phyloP scores from a whole-genome alignment of 2,329 filamentous ascomycete species.

The Fusarium nanum region DNA sequence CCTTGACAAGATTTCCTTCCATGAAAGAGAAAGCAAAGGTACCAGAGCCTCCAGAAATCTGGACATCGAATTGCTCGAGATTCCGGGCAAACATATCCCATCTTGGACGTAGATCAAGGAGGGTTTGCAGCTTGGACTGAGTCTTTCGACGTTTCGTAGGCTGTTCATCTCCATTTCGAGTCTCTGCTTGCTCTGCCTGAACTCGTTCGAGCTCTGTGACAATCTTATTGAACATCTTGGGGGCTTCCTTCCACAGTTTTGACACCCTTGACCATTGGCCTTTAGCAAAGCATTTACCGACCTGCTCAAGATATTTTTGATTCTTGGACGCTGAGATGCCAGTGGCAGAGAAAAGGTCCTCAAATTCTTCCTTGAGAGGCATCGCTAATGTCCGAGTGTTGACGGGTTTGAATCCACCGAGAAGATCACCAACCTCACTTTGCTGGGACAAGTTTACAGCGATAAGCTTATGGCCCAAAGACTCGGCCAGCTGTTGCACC shows the following conservation, averaged over 20 bases:
- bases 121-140: constrained; percentile 73
- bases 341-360: constrained; percentile 86
- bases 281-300: constrained; percentile 82
- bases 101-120: constrained; percentile 68
- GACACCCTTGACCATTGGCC: constrained; percentile 89
- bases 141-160: constrained; percentile 78
- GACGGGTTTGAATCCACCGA: constrained; percentile 96
- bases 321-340: constrained; percentile 90
- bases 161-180: constrained; percentile 56
- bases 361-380: constrained; percentile 93
- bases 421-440: constrained; percentile 93
- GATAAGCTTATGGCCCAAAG: constrained; percentile 85
- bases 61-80: constrained; percentile 81
- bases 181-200: constrained; percentile 54
- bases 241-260: constrained; percentile 87
- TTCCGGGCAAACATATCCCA: constrained; percentile 85
- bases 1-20: constrained; percentile 95
- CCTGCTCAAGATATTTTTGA: constrained; percentile 82
- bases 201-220: constrained; percentile 65
- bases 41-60: constrained; percentile 77
- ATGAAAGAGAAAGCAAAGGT: constrained; percentile 94
- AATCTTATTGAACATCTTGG: constrained; percentile 85
- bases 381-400: constrained; percentile 89
- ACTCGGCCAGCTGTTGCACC: constrained; percentile 89
- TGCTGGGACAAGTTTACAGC: constrained; percentile 98